A percentile compares a stretch with the other conserved stretches of the same genome.
These are phyloP conservation scores for Smittium culicis DNA, from an alignment of 371 early-diverging fungal genomes.

Conservation along the genomic window DNA sequence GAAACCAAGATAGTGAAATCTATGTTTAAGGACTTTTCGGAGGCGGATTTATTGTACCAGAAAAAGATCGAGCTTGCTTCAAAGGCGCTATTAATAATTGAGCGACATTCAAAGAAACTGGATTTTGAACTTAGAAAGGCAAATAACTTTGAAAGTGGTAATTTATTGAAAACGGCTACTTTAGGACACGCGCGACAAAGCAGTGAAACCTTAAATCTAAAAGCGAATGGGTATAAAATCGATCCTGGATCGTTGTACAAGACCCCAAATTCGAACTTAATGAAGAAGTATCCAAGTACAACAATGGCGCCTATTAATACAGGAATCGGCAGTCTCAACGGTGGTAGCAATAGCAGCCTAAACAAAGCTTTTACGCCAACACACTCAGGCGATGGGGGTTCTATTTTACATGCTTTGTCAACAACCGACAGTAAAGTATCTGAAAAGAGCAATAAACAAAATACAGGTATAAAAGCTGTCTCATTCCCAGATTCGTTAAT, in stretches of 20 bases:
- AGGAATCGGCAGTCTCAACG: no score
- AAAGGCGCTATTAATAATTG: constrained; percentile 28
- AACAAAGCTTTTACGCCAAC: no score
- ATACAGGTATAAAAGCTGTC: no score
- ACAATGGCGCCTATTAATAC: no score
- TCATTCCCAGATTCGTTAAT: no score
- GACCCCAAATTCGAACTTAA: no score
- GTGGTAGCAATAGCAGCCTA: no score
- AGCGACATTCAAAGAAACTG: constrained; percentile 20
- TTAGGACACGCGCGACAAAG: background rate
- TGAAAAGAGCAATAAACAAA: no score
- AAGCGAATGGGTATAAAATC: constrained; percentile 1
- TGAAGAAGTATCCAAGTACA: no score
- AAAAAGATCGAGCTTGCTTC: constrained; percentile 24
- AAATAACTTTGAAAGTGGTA: constrained; percentile 19
- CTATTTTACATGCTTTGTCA: no score
- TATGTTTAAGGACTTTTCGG: constrained; percentile 18
- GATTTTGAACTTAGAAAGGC: constrained; percentile 25
- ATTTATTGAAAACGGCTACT: background rate
- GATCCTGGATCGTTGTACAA: background rate
- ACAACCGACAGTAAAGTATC: no score
- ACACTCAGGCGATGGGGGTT: no score
- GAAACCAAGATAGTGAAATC: constrained; percentile 18
- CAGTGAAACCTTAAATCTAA: background rate
- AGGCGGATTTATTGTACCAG: constrained; percentile 21